A percentile compares a stretch with the other conserved stretches of the same genome.
Evolutionary conservation across 192 early-diverging fungal species (phyloP).

Genomic region (Gamsiella multidivaricata): DNA sequence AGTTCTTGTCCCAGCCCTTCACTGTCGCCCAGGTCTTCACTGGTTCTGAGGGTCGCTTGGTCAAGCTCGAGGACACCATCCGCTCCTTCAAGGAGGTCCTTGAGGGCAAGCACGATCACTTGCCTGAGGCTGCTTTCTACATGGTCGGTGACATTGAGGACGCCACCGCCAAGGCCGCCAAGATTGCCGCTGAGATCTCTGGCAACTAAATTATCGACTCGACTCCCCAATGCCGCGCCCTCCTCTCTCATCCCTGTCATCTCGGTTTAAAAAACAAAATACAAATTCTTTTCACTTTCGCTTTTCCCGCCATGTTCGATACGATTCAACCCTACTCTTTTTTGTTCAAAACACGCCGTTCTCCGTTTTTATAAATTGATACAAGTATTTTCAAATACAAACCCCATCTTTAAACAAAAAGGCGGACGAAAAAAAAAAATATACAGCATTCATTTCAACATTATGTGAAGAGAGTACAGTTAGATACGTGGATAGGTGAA

Average conservation of each 20-base stretch:
- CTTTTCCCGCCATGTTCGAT: conserved; percentile 30
- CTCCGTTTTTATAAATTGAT: conserved; percentile 30
- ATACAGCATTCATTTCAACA: no score
- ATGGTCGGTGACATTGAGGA: conserved; percentile 98
- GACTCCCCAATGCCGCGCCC: background rate
- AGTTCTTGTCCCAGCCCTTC: conserved; percentile 99
- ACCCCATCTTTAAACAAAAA: conserved; percentile 6
- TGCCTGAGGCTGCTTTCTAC: conserved; percentile 98
- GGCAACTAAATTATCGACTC: conserved; percentile 42
- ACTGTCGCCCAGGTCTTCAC: conserved; percentile 96
- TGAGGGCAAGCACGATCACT: conserved; percentile 94
- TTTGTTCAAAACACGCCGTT: conserved; percentile 24
- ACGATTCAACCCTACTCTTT: conserved; percentile 37
- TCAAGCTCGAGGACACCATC: conserved; percentile 91
- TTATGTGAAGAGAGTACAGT: no score
- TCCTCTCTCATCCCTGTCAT: conserved; percentile 13
- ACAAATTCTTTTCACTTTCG: no score
- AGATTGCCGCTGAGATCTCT: conserved; percentile 55
- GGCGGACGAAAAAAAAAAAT: background rate
- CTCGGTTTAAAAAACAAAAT: no score
- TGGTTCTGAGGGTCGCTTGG: conserved; percentile 96
- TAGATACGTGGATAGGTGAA: no score
- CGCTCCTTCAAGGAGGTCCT: conserved; percentile 98
- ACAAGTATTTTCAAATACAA: conserved; percentile 30
- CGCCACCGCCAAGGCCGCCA: conserved; percentile 88